Percentiles rank a stretch among this genome's conserved stretches.
Evolutionary conservation across 345 rosid species (phyloP).

Genomic region (Atalantia buxifolia): DNA sequence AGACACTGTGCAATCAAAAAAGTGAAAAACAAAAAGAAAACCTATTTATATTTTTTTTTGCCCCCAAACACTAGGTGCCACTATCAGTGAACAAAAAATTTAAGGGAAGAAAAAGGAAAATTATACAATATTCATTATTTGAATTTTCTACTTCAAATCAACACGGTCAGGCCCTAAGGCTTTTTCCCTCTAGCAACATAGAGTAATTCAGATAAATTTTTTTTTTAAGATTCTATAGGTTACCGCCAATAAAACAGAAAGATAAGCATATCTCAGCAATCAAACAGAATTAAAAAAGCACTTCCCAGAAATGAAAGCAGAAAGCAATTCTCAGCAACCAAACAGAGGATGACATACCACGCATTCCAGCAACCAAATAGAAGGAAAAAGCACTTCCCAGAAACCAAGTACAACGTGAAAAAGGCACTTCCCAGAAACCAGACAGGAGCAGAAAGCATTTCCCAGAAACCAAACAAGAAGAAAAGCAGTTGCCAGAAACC

Average conservation of each 20-base stretch:
- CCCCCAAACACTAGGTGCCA: no score
- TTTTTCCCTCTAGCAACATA: no score
- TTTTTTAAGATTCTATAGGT: no score
- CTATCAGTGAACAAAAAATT: background rate
- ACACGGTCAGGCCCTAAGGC: no score
- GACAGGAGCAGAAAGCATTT: background rate
- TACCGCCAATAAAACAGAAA: no score
- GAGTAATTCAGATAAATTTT: no score
- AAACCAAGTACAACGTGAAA: background rate
- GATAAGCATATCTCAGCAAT: no score
- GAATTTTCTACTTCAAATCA: no score
- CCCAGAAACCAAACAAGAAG: background rate
- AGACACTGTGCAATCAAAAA: background rate
- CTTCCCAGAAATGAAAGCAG: background rate
- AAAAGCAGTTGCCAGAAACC: slow-evolving; percentile 1
- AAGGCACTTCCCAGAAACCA: background rate
- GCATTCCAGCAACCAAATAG: background rate
- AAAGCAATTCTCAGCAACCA: background rate
- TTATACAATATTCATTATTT: no score
- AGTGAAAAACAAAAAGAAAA: background rate
- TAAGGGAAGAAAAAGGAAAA: no score
- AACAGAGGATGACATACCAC: background rate
- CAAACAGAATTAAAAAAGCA: background rate
- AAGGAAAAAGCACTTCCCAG: background rate
- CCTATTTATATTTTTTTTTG: background rate